These are phyloP conservation scores for Botrytis byssoidea DNA, from an alignment of 2,329 filamentous ascomycete genomes.

Conservation along the genomic window DNA sequence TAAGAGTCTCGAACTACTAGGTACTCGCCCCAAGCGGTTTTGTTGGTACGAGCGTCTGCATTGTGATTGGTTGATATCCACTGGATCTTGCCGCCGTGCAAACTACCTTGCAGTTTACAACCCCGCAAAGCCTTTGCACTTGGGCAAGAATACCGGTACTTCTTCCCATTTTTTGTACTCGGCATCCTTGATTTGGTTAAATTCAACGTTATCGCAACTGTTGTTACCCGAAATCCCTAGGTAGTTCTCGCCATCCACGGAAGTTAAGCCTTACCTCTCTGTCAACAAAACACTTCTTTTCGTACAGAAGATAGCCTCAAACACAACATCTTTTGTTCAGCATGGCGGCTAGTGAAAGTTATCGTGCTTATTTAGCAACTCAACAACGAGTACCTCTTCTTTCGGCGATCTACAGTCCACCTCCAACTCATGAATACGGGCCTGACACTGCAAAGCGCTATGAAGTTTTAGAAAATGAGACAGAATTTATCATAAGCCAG, in stretches of 20 bases:
- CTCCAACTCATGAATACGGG: not conserved
- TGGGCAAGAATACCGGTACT: not conserved
- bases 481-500: slow-evolving; percentile 15
- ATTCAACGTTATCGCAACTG: not conserved
- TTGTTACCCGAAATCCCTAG: not conserved
- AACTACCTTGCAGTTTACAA: not conserved
- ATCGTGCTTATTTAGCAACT: not conserved
- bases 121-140: not conserved
- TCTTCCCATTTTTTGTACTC: not conserved
- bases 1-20: not conserved
- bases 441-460: slow-evolving; percentile 12
- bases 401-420: slow-evolving; percentile 11
- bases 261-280: slow-evolving; percentile 9
- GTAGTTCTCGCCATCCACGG: not conserved
- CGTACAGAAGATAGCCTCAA: not conserved
- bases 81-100: slow-evolving; percentile 9
- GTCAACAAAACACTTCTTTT: not conserved
- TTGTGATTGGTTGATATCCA: not conserved
- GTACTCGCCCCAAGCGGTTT: not conserved
- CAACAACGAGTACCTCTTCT: slow-evolving; percentile 7
- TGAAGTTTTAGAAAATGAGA: not conserved
- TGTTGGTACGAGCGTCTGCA: not conserved
- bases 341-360: not conserved
- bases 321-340: not conserved
- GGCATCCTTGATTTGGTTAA: not conserved